Evolutionary conservation across 495 filamentous ascomycete species (phyloP), one percentile per base, ranked within the genome.

Genomic region (Talaromyces wortmannii): DNA sequence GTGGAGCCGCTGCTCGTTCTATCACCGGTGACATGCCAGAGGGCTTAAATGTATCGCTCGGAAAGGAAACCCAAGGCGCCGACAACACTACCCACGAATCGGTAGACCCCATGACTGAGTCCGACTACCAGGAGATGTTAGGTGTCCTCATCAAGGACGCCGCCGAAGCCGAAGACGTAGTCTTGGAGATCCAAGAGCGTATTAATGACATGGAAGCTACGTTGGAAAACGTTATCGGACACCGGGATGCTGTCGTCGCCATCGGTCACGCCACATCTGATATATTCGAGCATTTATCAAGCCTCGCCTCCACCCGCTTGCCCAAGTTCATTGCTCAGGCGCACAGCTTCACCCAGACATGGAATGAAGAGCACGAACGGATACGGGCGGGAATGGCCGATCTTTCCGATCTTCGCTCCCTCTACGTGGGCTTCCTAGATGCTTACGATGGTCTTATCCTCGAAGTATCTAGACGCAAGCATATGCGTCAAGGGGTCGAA

Each of bases 111-210:
- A 81, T 96, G 49, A 86, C 81, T 3, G 79, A 87, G 2, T 81
- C 84, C 50, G 90, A 96, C 57, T 84, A 90, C 31, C 75, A 75
- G 40, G 90, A 96, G 55, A 90, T 97, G 83, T 76, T 97, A 5
- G 76, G 78, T 31, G 87, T 98, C 0, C 79, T 98, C 23, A 74
- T 85, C 36, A 87, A 89, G 53, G 94, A 98, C 65, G 88, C 94
- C 5, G 75, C 75, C 5, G 87, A 95, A 61, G 90, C 96, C 1
- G 90, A 95, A 8, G 94, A 95, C 60, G 94, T 97, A 12, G 86
- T 96, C 2, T 69, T 77, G 52, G 94, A 98, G 60, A 84, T 98
- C 48, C 80, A 86, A 55, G 85, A 90, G 54, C 83, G 82, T 45
- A 82, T 89, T 17, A 76, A 77, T 7, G 82, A 87, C 32, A 92